Evolutionary conservation across 2,329 filamentous ascomycete genomes (phyloP), one percentile per base, ranked within the genome.

Genomic region (Pseudofabraea citricarpa): DNA sequence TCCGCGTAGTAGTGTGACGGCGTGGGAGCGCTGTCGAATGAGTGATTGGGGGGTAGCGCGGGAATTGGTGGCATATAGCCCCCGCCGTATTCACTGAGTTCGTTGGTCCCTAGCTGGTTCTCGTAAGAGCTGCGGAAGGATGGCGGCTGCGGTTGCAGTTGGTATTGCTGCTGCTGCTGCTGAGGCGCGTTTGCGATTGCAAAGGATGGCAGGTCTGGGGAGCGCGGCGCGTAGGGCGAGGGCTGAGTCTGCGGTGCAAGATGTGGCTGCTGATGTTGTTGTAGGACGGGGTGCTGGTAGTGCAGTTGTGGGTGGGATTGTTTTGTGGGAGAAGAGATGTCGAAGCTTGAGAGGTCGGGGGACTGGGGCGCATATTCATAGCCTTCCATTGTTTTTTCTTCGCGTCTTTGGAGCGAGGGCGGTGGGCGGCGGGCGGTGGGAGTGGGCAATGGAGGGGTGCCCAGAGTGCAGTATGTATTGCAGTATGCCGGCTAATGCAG

Each of bases 311-410:
- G 47, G 45, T 57, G 55, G 41, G 52, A 48, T 31, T 46, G 44
- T 35, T 55, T 52, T 20, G 46, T 36, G 7, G 56, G 52, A 10
- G 57, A 50, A 32, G 54, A 44, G 15, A 54, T 43, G n/a, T n/a
- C n/a, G 41, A 62, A 62, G 36, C 48, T 47, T 5, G 59, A 60
- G 13, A 63, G 53, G 46, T 63, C 59, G 47, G 60, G 60, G 31
- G 58, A 61, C 46, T 60, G 58, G 41, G 60, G 59, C 32, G 56
- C 49, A 52, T 62, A 63, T 31, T 57, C 59, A n/a, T n/a, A n/a
- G 52, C 50, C 46, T 45, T 57, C 57, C 50, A 55, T 55, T 27
- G 36, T 33, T 43, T 36, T 44, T 38, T 42, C 23, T n/a, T n/a
- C n/a, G 27, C 31, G 40, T 47, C 38, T 44, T 48, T 43, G 18